Evolutionary conservation across 768 basidiomycete species (phyloP), one percentile per base, ranked within the genome.

Genomic region (Psilocybe sp.): DNA sequence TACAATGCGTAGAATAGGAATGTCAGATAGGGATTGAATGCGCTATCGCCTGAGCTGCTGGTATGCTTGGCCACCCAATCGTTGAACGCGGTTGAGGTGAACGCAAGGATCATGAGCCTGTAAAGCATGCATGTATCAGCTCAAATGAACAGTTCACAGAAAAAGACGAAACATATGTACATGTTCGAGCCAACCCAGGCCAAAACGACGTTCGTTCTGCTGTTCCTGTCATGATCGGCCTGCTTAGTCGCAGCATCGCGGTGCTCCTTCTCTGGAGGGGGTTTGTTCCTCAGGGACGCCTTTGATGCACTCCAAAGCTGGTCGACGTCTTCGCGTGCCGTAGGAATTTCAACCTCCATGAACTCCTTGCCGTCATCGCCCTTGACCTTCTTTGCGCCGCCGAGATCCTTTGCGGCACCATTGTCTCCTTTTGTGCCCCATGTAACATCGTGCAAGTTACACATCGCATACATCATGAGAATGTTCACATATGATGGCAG

Each of bases 401-500:
- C 93, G 10, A 96, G 78, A 64, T 96, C 92, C 68, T 95, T 94
- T 12, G 84, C 72, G 10, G 91, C 73, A 36, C 89, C 88, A 58
- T 94, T 93, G 70, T 94, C 91, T 53, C 93, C 92, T 63, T 95
- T 92, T 23, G 93, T 95, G 52, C 93, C 93, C 92, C 87, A 89
- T 31, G 86, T 87, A 40, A 94, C 89, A 63, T 93, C 90, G 67
- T 93, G 91, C 57, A 91, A 63, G 64, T 90, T 91, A 72, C 93
- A 97, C 81, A 95, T 92, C 28, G 92, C 91, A 63, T 95, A 95
- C 79, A 92, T 95, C 82, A 94, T 92, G 62, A 92, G 69, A 57
- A 92, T 92, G 71, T 92, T 92, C 62, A 92, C 73, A 56, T 76
- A 76, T 45, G 74, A 76, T 18, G 92, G 92, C 35, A 93, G 76